phyloP scores from a whole-genome alignment of 768 basidiomycete genomes.

The Suillus fuscotomentosus region DNA sequence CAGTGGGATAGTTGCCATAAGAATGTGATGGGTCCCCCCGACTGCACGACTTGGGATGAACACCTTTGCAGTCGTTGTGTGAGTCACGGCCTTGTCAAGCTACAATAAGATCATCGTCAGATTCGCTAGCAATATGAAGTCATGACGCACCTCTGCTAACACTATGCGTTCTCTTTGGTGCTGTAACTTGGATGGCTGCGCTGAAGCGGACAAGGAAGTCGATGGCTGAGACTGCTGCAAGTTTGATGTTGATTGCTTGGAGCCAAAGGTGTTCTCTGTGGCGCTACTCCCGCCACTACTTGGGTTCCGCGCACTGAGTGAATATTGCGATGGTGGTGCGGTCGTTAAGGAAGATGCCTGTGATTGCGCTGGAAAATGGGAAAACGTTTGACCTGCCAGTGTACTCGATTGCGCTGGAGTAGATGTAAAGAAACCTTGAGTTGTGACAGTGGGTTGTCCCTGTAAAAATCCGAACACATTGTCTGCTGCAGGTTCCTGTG shows the following conservation, averaged over 20 bases:
- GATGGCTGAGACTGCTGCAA: background rate
- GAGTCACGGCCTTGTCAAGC: constrained; percentile 14
- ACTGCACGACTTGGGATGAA: constrained; percentile 13
- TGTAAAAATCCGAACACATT: background rate
- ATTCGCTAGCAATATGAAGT: background rate
- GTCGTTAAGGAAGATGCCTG: background rate
- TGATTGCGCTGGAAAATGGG: background rate
- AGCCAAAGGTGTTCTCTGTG: background rate
- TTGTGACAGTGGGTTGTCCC: background rate
- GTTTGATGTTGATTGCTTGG: background rate
- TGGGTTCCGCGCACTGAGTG: background rate
- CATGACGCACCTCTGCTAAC: background rate
- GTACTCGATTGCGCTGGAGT: background rate
- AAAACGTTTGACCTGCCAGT: background rate
- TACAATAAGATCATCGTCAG: background rate
- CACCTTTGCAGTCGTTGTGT: constrained; percentile 11
- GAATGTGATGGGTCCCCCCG: constrained; percentile 12
- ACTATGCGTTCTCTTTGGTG: background rate
- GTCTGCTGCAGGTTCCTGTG: background rate
- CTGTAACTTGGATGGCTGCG: background rate
- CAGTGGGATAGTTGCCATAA: constrained; percentile 22
- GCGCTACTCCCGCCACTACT: background rate
- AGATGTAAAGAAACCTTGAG: background rate
- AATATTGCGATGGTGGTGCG: background rate
- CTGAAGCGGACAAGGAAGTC: background rate